Evolutionary conservation across 139 green algal genomes (phyloP).

Genomic region (Ostreobium quekettii): DNA sequence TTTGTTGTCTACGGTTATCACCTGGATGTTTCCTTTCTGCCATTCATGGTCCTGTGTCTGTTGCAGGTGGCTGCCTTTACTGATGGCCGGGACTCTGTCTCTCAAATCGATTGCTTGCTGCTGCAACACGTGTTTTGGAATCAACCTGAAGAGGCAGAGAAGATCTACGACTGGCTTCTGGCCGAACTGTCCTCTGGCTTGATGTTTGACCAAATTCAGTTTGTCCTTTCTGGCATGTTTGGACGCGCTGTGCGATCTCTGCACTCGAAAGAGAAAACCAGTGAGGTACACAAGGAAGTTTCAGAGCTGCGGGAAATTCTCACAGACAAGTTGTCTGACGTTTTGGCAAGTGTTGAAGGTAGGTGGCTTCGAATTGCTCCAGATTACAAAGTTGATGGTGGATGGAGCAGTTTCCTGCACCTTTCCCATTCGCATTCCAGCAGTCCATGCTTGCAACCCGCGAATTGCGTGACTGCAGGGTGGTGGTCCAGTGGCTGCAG

Average conservation of each 20-base stretch:
- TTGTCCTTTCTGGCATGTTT: conserved; percentile 42
- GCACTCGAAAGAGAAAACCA: conserved; percentile 23
- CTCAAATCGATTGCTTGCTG: conserved; percentile 74
- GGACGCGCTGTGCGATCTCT: conserved; percentile 57
- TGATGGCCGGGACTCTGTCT: conserved; percentile 54
- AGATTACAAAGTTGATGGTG: no score
- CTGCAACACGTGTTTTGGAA: conserved; percentile 85
- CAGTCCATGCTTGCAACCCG: no score
- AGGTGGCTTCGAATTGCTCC: background rate
- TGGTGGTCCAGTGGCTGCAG: no score
- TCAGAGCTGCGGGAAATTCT: conserved; percentile 45
- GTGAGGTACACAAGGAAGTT: conserved; percentile 40
- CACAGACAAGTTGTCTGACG: conserved; percentile 39
- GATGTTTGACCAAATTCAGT: conserved; percentile 58
- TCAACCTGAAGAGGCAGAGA: conserved; percentile 55
- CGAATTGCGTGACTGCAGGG: no score
- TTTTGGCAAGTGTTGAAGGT: conserved; percentile 47
- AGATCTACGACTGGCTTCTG: conserved; percentile 75
- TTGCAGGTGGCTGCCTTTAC: conserved; percentile 71
- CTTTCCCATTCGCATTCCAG: no score
- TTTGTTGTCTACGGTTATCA: background rate
- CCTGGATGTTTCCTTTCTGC: background rate
- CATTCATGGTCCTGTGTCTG: background rate
- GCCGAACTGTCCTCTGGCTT: conserved; percentile 56
- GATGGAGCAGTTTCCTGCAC: no score